Evolutionary conservation across 2,329 filamentous ascomycete genomes (phyloP), one percentile per base, ranked within the genome.

Genomic region (Sporothrix brunneoviolacea): DNA sequence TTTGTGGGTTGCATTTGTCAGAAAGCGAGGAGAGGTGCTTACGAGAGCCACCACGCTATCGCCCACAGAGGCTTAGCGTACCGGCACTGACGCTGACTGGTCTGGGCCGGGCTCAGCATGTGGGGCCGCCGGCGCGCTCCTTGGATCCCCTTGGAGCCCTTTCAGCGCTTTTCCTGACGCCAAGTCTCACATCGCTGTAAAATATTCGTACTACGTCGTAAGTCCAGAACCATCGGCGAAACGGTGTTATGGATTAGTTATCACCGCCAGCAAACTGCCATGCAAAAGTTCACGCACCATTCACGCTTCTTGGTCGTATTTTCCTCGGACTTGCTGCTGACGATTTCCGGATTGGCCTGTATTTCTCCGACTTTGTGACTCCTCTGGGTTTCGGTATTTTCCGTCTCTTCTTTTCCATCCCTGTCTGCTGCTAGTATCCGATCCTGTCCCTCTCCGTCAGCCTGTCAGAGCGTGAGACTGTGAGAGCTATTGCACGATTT

Each of bases 81-180:
- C n/a, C n/a, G n/a, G n/a, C n/a, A n/a, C n/a, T n/a, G n/a, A n/a
- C n/a, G n/a, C n/a, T n/a, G n/a, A n/a, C n/a, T n/a, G n/a, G n/a
- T n/a, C n/a, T n/a, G n/a, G n/a, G n/a, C n/a, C n/a, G n/a, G n/a
- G n/a, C n/a, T n/a, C n/a, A n/a, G n/a, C n/a, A n/a, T n/a, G 42
- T 44, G 30, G 42, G 42, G 42, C 42, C 42, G 28, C 12, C 24
- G 42, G 42, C 21, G 30, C n/a, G 19, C 42, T 35, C 30, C 24
- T 44, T 24, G n/a, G n/a, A n/a, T n/a, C 30, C 18, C 3, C 16
- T 35, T 44, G 7, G 33, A 30, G n/a, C 28, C 35, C 30, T 35
- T 33, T 35, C 19, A 8, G 15, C 6, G 16, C 4, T 19, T 18
- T 30, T 3, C 21, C 15, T 22, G 24, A 15, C 41, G 18, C 21